Conservation (phyloP, 1,284 basidiomycete genomes). For the Cryptococcus neoformans region DNA sequence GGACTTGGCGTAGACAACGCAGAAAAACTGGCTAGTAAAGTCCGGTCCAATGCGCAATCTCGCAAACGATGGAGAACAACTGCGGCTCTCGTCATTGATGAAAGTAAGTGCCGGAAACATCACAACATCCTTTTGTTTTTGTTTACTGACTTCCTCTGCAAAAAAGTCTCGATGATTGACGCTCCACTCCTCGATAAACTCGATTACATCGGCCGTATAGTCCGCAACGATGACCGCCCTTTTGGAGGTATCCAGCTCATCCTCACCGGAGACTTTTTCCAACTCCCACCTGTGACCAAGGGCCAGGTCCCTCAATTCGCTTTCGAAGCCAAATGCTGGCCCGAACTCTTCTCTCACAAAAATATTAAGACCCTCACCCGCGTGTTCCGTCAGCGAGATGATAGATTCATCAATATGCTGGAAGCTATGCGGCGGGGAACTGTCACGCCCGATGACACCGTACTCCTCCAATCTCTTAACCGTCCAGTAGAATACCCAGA, state of each 20-base stretch:
- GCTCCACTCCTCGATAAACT: constrained; percentile 77
- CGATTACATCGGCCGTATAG: constrained; percentile 60
- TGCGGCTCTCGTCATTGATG: constrained; percentile 65
- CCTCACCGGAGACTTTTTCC: constrained; percentile 94
- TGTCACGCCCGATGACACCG: constrained; percentile 15
- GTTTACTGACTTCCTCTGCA: background rate
- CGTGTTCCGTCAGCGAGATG: constrained; percentile 66
- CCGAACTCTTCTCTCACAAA: constrained; percentile 11
- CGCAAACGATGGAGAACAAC: constrained; percentile 56
- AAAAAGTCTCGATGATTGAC: constrained; percentile 58
- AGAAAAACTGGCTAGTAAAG: constrained; percentile 47
- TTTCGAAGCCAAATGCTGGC: constrained; percentile 35
- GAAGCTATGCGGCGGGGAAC: constrained; percentile 42
- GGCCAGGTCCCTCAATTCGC: constrained; percentile 51
- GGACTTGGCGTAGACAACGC: constrained; percentile 52
- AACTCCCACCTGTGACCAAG: constrained; percentile 83
- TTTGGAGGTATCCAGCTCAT: constrained; percentile 95
- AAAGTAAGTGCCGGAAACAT: constrained; percentile 53
- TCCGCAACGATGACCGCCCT: constrained; percentile 62
- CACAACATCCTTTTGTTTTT: no score
- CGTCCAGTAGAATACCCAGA: constrained; percentile 27
- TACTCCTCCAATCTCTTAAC: constrained; percentile 15
- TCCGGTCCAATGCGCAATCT: constrained; percentile 49
- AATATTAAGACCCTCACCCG: constrained; percentile 57
- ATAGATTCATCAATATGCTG: constrained; percentile 38